Evolutionary conservation across 1,284 basidiomycete species (phyloP).

Genomic region (Microbotryum saponariae): DNA sequence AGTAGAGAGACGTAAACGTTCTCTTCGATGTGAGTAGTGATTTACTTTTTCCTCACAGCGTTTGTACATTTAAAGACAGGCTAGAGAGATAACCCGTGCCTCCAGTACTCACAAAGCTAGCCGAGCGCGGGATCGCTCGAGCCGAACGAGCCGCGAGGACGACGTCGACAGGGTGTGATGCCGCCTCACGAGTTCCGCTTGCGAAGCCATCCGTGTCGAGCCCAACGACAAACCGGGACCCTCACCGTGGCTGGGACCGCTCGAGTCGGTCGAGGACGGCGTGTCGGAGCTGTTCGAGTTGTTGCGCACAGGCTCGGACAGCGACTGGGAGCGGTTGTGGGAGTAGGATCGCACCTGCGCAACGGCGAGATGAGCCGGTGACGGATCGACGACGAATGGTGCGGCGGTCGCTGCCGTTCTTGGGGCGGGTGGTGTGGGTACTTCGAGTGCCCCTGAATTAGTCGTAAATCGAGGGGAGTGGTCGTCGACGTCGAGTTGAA

Average conservation of each 20-base stretch:
- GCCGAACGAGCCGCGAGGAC: slow-evolving; percentile 16
- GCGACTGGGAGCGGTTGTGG: background rate
- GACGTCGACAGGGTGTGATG: slow-evolving; percentile 29
- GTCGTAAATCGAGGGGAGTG: no score
- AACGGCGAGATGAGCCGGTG: no score
- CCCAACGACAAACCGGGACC: no score
- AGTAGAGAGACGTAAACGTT: background rate
- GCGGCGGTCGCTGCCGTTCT: no score
- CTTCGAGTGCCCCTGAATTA: no score
- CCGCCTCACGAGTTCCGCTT: slow-evolving; percentile 13
- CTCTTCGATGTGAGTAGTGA: background rate
- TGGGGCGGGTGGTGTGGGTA: no score
- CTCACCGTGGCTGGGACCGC: no score
- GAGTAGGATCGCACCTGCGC: background rate
- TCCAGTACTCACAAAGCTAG: slow-evolving; percentile 19
- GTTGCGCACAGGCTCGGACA: background rate
- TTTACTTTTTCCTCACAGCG: background rate
- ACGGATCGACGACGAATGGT: no score
- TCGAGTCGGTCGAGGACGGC: background rate
- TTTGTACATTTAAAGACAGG: background rate
- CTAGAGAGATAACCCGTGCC: background rate
- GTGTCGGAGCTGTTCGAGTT: background rate
- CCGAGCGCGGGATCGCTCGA: slow-evolving; percentile 22
- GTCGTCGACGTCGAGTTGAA: no score
- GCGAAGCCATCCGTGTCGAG: background rate